Conservation (phyloP, 208 protist species). For the Trypanosomatidae sp. region DNA sequence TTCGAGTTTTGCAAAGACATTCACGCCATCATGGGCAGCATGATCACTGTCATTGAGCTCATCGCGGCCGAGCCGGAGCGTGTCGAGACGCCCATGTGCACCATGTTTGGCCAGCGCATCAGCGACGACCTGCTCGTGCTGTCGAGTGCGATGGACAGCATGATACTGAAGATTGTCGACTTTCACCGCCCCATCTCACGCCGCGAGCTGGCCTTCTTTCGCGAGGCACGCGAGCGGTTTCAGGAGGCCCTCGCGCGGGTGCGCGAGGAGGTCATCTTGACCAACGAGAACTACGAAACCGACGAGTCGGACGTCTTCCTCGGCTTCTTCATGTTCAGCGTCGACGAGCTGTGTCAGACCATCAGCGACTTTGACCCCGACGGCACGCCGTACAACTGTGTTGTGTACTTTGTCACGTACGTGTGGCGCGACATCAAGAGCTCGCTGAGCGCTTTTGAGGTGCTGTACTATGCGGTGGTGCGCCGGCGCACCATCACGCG, state of each 20-base stretch:
- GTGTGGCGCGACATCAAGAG: conserved; percentile 53
- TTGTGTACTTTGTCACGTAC: conserved; percentile 29
- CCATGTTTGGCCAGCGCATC: conserved; percentile 50
- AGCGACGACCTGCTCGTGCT: conserved; percentile 65
- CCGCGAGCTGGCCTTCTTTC: conserved; percentile 65
- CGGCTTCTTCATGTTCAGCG: conserved; percentile 86
- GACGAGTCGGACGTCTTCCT: conserved; percentile 81
- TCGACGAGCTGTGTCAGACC: conserved; percentile 78
- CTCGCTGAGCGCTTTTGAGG: conserved; percentile 29
- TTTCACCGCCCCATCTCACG: conserved; percentile 46
- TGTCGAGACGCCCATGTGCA: conserved; percentile 72
- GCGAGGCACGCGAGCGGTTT: conserved; percentile 60
- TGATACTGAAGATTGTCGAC: conserved; percentile 85
- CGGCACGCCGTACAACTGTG: conserved; percentile 20
- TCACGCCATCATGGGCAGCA: conserved; percentile 61
- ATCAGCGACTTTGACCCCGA: conserved; percentile 61
- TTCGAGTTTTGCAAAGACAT: conserved; percentile 64
- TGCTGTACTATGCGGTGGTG: conserved; percentile 31
- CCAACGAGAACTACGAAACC: conserved; percentile 85
- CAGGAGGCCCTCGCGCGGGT: conserved; percentile 73
- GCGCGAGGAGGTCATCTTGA: conserved; percentile 80
- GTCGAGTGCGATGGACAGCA: conserved; percentile 78
- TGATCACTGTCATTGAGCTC: conserved; percentile 74
- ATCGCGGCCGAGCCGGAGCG: conserved; percentile 41
- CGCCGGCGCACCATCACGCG: conserved; percentile 49